These are phyloP conservation scores for Xylariaceae sp. DNA, from an alignment of 2,329 filamentous ascomycete genomes.

Conservation along the genomic window DNA sequence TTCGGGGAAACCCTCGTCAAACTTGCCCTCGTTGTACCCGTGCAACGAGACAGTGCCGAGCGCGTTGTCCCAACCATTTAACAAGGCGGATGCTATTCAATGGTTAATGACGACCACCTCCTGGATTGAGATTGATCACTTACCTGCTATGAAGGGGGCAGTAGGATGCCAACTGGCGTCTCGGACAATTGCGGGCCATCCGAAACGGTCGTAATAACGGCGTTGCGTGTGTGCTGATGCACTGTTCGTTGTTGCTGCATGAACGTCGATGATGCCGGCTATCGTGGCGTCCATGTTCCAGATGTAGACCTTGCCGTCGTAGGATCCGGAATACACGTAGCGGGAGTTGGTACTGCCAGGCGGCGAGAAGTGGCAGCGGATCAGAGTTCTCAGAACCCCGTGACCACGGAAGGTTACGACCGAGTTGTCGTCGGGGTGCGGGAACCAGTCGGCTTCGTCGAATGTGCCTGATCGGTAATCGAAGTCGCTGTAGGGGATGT, in stretches of 20 bases:
- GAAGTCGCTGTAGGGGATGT: slow-evolving; percentile 54
- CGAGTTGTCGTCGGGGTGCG: slow-evolving; percentile 81
- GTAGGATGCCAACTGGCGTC: slow-evolving; percentile 90
- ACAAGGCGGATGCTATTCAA: slow-evolving; percentile 68
- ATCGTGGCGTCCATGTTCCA: slow-evolving; percentile 91
- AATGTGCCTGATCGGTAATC: slow-evolving; percentile 70
- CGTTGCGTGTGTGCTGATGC: slow-evolving; percentile 52
- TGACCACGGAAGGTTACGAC: slow-evolving; percentile 92
- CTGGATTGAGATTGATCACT: slow-evolving; percentile 28
- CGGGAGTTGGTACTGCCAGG: slow-evolving; percentile 77
- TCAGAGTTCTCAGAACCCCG: slow-evolving; percentile 80
- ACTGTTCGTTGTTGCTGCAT: slow-evolving; percentile 59
- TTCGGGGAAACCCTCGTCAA: slow-evolving; percentile 57
- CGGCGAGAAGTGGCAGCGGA: slow-evolving; percentile 92
- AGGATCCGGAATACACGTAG: slow-evolving; percentile 89
- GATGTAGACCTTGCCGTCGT: slow-evolving; percentile 83
- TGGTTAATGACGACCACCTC: not conserved
- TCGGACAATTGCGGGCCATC: slow-evolving; percentile 74
- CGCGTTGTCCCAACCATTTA: slow-evolving; percentile 71
- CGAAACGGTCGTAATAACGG: slow-evolving; percentile 50
- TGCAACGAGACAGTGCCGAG: slow-evolving; percentile 74
- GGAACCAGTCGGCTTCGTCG: slow-evolving; percentile 59
- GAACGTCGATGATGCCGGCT: slow-evolving; percentile 73
- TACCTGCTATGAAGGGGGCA: slow-evolving; percentile 69
- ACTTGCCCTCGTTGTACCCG: slow-evolving; percentile 63